Base-by-base conservation (phyloP, 1,284 basidiomycete genomes). In the Ustilago curta region DNA sequence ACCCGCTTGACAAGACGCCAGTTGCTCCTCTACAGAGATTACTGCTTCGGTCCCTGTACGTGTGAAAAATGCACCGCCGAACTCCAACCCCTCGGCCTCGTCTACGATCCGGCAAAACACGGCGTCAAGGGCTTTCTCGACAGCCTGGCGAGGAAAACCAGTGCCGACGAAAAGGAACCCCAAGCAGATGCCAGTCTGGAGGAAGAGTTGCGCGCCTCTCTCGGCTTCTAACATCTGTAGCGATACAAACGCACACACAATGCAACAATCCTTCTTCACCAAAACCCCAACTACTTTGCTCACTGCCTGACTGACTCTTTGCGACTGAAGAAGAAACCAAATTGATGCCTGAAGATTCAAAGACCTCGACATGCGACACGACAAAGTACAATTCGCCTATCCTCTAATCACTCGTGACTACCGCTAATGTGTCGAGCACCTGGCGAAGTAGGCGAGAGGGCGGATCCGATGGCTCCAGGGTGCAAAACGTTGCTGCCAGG, bases 1-100 rank as follows among this genome's bases (percentile, higher is more conserved):
- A 71, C 88, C 35, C 83, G 88, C 3, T 87, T 91, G 29, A 85
- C 86, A 11, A 87, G 87, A 59, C 88, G 93, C 21, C 87, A 90
- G 53, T 83, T 87, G 48, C 87, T 89, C 69, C 84, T 95, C 43
- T 86, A 89, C 64, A 29, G 81, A 42, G 81, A 83, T 40, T 81
- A 80, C 55, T 80, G 81, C 37, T 81, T 82, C 48, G 81, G 78
- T 2, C 81, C 80, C 0, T 83, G 91, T 89, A 57, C 92, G 90
- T 94, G 93, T 88, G 43, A 92, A 1, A 70, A 63, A 39, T 71
- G 78, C 23, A 59, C 27, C 7, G 4, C 25, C 0, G 91, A 88
- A 92, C 86, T 85, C 92, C 16, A 23, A 1, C 31, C 23, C 19
- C 11, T 74, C 1, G 62, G 62, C 2, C 18, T 74, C 18, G 7